These are phyloP conservation scores for Saturnispora bothae DNA, from an alignment of 805 yeast genomes.

Conservation along the genomic window DNA sequence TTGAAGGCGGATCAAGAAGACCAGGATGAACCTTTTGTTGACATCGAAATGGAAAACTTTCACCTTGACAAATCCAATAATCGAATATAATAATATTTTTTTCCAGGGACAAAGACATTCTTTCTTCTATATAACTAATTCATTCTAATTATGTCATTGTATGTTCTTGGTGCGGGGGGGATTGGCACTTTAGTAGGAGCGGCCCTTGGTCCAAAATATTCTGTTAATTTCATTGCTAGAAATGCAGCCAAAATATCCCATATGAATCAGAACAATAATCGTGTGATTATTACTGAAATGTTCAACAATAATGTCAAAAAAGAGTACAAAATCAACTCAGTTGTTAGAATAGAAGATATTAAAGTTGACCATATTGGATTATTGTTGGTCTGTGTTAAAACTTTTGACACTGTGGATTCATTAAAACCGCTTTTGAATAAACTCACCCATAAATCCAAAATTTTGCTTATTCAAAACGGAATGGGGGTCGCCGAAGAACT, in stretches of 20 bases:
- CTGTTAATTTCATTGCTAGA: slow-evolving; percentile 22
- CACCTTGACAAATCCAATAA: background rate
- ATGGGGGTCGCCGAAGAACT: slow-evolving; percentile 59
- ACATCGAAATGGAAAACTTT: slow-evolving; percentile 14
- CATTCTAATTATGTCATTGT: slow-evolving; percentile 13
- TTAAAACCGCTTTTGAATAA: slow-evolving; percentile 40
- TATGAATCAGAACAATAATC: slow-evolving; percentile 15
- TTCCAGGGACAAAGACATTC: too few relatives aligned
- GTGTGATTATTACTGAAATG: slow-evolving; percentile 17
- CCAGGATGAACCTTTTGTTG: slow-evolving; percentile 14
- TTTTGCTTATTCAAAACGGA: slow-evolving; percentile 76
- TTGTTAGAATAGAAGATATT: slow-evolving; percentile 12
- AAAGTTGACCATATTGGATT: slow-evolving; percentile 17
- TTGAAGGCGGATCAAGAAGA: background rate
- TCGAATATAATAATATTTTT: too few relatives aligned
- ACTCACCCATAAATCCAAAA: slow-evolving; percentile 40
- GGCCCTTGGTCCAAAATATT: slow-evolving; percentile 14
- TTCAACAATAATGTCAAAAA: slow-evolving; percentile 15
- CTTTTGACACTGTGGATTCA: slow-evolving; percentile 62
- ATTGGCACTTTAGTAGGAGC: slow-evolving; percentile 26
- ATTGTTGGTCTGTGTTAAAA: slow-evolving; percentile 68
- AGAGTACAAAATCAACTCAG: slow-evolving; percentile 14
- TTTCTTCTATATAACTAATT: background rate
- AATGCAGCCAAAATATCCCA: slow-evolving; percentile 16
- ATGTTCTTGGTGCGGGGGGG: slow-evolving; percentile 28